phyloP scores from a whole-genome alignment of 345 rosid species.

The Brassica juncea region DNA sequence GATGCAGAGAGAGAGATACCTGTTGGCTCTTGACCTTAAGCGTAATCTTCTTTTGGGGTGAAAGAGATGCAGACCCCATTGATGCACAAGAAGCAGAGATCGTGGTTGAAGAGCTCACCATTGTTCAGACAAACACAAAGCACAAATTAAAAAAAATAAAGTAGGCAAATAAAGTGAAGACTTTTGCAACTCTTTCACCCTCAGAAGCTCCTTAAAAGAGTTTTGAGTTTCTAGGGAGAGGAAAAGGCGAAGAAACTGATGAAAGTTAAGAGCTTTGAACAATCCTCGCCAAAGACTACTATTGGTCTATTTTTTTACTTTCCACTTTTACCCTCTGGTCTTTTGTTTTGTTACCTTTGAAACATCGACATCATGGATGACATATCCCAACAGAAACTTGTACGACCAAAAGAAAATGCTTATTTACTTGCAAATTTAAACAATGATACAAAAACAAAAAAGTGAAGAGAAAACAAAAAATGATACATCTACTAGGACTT shows the following conservation, averaged over 20 bases:
- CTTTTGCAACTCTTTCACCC: not conserved
- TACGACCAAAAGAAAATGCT: not conserved
- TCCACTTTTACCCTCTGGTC: conserved; percentile 25
- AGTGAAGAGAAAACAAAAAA: not conserved
- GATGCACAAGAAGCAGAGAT: conserved; percentile 33
- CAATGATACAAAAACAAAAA: not conserved
- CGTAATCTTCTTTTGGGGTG: conserved; percentile 1
- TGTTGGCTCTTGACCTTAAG: conserved; percentile 34
- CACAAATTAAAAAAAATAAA: not conserved
- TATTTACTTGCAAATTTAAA: conserved; percentile 12
- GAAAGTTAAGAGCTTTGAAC: conserved; percentile 5
- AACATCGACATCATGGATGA: conserved; percentile 7
- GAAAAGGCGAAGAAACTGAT: not conserved
- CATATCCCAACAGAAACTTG: conserved; percentile 25
- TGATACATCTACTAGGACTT: not conserved
- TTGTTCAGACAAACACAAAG: not conserved
- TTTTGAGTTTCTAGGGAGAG: not conserved
- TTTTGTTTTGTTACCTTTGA: not conserved
- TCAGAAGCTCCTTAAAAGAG: not conserved
- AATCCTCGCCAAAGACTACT: not conserved
- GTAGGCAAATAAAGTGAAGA: not conserved
- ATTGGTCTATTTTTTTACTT: conserved; percentile 16
- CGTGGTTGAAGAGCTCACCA: conserved; percentile 33
- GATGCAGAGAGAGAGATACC: conserved; percentile 15
- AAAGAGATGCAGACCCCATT: conserved; percentile 31